Evolutionary conservation across 2,329 filamentous ascomycete species (phyloP), one percentile per base, ranked within the genome.

Genomic region (Trichoderma brevicompactum): DNA sequence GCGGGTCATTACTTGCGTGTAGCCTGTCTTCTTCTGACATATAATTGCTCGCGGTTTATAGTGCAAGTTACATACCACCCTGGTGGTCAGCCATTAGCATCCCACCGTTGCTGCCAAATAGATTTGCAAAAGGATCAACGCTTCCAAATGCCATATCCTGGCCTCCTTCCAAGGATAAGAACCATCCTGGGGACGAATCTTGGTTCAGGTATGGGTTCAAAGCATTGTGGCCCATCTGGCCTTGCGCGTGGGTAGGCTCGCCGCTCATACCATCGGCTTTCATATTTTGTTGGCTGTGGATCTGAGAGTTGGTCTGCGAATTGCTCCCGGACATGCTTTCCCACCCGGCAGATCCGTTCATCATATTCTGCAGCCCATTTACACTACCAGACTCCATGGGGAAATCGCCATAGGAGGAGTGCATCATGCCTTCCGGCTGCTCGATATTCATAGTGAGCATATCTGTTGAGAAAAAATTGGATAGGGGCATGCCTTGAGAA

Each of bases 371-470:
- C 0, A 75, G 74, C 2, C 73, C 73, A 46, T 72, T 71, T 56
- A 81, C 78, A 9, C 75, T 74, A 7, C 75, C 75, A 1, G 79
- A 74, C 44, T 85, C 82, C 69, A 74, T 87, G 78, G 70, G 86
- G 72, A 93, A 94, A 1, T 88, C 89, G 43, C 88, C 88, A 68
- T 92, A 92, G 1, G 92, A 88, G 68, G 93, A 87, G 9, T 89
- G 87, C 32, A 92, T 79, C 61, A 87, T 82, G 2, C 79, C 79
- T 66, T 81, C 78, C 19, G 78, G 76, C 65, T 81, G 81, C 71
- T 82, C 82, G 15, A 88, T 77, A 4, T 81, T 80, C 68, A 86
- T 76, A 5, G 80, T 75, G n/a, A 87, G 79, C 43, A 89, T 73
- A 72, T 87, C 80, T 56, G 81, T 78, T 8, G 83, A 76, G 70